These are phyloP conservation scores for Ceratocystis destructans DNA, from an alignment of 2,329 filamentous ascomycete species.

Conservation along the genomic window DNA sequence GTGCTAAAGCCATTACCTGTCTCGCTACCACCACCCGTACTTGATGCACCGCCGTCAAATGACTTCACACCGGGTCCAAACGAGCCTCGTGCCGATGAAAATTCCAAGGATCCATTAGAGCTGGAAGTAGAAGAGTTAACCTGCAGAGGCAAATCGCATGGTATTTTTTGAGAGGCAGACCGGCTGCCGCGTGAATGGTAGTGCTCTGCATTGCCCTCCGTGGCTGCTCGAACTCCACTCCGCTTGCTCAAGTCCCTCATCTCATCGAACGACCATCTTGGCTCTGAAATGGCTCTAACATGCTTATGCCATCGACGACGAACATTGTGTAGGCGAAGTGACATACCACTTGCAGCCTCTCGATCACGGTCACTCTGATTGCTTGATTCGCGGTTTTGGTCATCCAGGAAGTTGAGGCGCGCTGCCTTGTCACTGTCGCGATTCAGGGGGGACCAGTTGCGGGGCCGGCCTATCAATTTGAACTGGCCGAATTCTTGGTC, in stretches of 20 bases:
- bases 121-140: not conserved
- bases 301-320: slow-evolving; percentile 11
- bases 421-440: slow-evolving; percentile 9
- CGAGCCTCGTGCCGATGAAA: not conserved
- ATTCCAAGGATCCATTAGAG: not conserved
- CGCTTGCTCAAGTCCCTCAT: not conserved
- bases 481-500: not conserved
- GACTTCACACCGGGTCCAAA: not conserved
- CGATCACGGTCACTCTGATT: slow-evolving; percentile 6
- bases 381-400: slow-evolving; percentile 2
- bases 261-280: slow-evolving; percentile 10
- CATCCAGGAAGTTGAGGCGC: slow-evolving; percentile 13
- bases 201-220: not conserved
- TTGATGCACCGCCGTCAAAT: not conserved
- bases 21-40: not conserved
- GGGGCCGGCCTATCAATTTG: not conserved
- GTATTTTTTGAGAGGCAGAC: not conserved
- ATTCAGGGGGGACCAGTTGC: slow-evolving; percentile 11
- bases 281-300: slow-evolving; percentile 15
- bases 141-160: slow-evolving; percentile 12
- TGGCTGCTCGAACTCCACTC: not conserved
- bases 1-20: not conserved
- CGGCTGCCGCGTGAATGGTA: not conserved
- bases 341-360: not conserved
- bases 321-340: slow-evolving; percentile 10